Evolutionary conservation across 2,329 filamentous ascomycete genomes (phyloP), one percentile per base, ranked within the genome.

Genomic region (Claviceps arundinis): DNA sequence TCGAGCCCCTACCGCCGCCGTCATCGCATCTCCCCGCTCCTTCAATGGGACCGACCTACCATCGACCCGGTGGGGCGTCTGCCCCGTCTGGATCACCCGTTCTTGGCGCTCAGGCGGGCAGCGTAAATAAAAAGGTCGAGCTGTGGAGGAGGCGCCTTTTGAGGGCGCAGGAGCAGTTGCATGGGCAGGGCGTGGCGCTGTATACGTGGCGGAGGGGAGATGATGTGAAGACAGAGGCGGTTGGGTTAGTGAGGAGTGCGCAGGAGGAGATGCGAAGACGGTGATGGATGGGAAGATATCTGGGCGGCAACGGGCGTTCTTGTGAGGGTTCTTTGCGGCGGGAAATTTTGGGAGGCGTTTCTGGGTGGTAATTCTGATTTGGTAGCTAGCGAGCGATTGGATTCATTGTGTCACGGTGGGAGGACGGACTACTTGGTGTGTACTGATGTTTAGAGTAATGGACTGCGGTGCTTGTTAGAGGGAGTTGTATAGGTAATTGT

Each of bases 181-280:
- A 79, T n/a, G 69, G 72, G 5, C 71, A 81, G 41, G 84, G 84
- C 4, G 84, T 93, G 1, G 70, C 76, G 57, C 63, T 93, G 38
- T 80, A 85, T 56, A 87, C 78, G 19, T 93, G 87, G 87, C 74
- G 84, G 43, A 77, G 76, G 11, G 87, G 87, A 0, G 72, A 74
- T 30, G 87, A 93, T 68, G 84, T 87, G 7, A 72, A 80, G 52
- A 72, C 72, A 1, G 83, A 87, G 64, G 82, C 84, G 2, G 73
- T 82, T 50, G 77, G 73, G 14, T 74, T 89, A 53, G 78, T 89
- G 3, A 74, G 75, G 64, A 71, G 75, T 55, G 75, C 75, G 34
- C 59, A 80, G 60, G 66, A 61, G 52, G 69, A 73, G 64, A 66
- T 62, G 11, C 59, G 57, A 26, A 52, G 13, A 5, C 5, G 40